Conservation (phyloP, 2,329 filamentous ascomycete species). For the Fusarium nanum region DNA sequence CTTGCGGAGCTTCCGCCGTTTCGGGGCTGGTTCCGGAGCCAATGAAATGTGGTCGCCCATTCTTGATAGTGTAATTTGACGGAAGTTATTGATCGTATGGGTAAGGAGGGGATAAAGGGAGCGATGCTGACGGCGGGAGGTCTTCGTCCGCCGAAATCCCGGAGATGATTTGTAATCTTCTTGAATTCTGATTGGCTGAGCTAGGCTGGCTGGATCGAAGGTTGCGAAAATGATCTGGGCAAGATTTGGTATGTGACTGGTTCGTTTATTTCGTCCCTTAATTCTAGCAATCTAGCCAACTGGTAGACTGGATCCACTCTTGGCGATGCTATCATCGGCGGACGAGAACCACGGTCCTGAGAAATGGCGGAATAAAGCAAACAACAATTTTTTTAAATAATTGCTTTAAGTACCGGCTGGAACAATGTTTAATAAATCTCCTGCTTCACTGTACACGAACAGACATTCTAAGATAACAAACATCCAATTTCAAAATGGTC, state of each 20-base stretch:
- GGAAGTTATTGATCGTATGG: not conserved
- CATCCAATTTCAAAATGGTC: conserved; percentile 29
- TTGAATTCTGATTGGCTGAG: not conserved
- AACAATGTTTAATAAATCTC: fast-evolving
- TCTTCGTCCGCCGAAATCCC: conserved; percentile 35
- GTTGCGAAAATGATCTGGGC: not conserved
- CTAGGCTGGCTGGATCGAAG: fast-evolving
- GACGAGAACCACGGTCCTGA: not conserved
- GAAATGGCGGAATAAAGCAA: conserved; percentile 3
- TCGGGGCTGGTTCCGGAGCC: conserved; percentile 15
- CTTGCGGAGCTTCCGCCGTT: conserved; percentile 56
- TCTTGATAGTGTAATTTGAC: not conserved
- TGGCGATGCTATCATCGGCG: not conserved
- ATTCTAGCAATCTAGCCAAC: not conserved
- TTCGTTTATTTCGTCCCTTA: not conserved
- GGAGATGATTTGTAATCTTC: conserved; percentile 25
- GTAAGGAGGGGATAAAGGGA: not conserved
- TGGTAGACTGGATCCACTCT: not conserved
- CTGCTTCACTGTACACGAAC: not conserved
- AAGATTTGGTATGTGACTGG: fast-evolving
- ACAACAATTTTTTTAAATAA: fast-evolving
- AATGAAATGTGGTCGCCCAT: conserved; percentile 29
- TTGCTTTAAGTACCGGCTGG: not conserved
- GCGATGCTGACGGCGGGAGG: not conserved
- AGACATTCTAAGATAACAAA: not conserved